These are phyloP conservation scores for Amphicarpaea edgeworthii DNA, from an alignment of 306 rosid species.

Conservation along the genomic window DNA sequence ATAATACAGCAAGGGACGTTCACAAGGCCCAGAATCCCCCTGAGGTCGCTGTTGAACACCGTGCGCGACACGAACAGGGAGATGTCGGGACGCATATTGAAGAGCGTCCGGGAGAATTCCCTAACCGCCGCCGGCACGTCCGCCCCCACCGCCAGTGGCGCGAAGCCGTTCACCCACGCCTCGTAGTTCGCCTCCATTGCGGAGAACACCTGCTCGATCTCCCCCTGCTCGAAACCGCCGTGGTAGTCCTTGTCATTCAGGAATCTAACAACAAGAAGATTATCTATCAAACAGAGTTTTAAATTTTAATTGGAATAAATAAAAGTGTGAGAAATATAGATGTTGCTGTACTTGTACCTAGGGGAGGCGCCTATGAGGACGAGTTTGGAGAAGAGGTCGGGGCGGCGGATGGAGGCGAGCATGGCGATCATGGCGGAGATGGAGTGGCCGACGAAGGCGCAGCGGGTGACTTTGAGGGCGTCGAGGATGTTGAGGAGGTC, in stretches of 20 bases:
- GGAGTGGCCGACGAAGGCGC: conserved; percentile 94
- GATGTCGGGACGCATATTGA: conserved; percentile 96
- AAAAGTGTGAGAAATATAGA: too few species aligned
- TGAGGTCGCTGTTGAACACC: conserved; percentile 80
- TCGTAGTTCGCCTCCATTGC: conserved; percentile 89
- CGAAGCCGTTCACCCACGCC: conserved; percentile 88
- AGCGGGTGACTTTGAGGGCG: conserved; percentile 65
- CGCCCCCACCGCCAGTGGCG: conserved; percentile 84
- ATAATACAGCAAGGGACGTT: conserved; percentile 81
- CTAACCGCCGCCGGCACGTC: conserved; percentile 85
- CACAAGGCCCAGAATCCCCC: conserved; percentile 81
- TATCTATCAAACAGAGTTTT: too few species aligned
- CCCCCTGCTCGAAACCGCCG: conserved; percentile 79
- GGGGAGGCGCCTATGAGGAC: conserved; percentile 94
- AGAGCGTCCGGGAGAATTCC: conserved; percentile 84
- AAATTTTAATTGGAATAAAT: too few species aligned
- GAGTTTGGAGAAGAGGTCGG: conserved; percentile 88
- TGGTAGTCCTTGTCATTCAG: conserved; percentile 85
- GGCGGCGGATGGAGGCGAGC: conserved; percentile 87
- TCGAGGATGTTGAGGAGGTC: conserved; percentile 82
- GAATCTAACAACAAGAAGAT: too few species aligned
- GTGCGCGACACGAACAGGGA: conserved; percentile 71
- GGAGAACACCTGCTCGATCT: conserved; percentile 66
- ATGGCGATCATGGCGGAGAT: conserved; percentile 97
- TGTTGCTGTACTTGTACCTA: too few species aligned